Evolutionary conservation across 2,329 filamentous ascomycete species (phyloP).

Genomic region (Colletotrichum sp.): DNA sequence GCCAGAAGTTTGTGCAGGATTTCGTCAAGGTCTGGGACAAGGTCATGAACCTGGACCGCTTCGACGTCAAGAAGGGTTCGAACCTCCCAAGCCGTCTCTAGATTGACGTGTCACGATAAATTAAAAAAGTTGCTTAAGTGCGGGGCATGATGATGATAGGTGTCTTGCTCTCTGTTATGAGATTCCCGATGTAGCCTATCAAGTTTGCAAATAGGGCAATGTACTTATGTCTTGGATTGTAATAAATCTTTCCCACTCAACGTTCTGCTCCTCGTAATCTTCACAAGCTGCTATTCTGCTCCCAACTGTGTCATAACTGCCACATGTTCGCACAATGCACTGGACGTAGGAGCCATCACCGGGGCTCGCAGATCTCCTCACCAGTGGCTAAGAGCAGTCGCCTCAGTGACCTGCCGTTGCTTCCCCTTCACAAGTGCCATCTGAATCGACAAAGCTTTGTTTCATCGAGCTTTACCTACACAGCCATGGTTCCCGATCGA

Average conservation of each 20-base stretch:
- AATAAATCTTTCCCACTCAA: neutral
- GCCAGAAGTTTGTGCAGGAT: slow-evolving; percentile 72
- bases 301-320: fast-evolving
- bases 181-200: neutral
- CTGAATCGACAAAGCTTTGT: neutral
- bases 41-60: slow-evolving; percentile 77
- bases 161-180: neutral
- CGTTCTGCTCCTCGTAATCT: fast-evolving
- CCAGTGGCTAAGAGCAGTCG: fast-evolving
- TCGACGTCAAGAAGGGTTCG: slow-evolving; percentile 51
- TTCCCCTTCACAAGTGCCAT: fast-evolving
- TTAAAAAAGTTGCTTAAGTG: neutral
- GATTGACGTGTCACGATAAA: neutral
- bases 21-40: slow-evolving; percentile 76
- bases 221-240: neutral
- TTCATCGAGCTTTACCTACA: neutral
- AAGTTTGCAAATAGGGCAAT: neutral
- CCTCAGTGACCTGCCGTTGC: neutral
- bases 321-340: neutral
- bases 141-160: neutral
- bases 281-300: too few species aligned
- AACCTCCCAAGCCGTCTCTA: slow-evolving; percentile 10
- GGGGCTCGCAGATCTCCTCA: fast-evolving
- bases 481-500: neutral
- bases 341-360: fast-evolving